Evolutionary conservation across 257 asterid species (phyloP).

Genomic region (Anisodus acutangulus): DNA sequence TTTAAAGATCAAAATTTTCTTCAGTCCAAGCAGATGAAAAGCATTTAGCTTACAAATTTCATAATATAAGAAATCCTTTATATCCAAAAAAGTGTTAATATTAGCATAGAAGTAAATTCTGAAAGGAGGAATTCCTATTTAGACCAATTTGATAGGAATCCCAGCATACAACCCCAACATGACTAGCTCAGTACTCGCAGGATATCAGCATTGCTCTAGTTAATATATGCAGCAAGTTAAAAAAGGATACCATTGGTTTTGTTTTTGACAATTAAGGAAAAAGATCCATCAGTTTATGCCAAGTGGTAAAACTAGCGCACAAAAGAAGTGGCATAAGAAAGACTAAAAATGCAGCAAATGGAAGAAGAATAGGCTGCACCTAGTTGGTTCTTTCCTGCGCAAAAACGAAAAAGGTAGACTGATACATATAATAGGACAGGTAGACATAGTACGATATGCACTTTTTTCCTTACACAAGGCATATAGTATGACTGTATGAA

Average conservation of each 20-base stretch:
- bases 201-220: conserved; percentile 1
- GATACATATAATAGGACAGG: background rate
- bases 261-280: background rate
- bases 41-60: conserved; percentile 15
- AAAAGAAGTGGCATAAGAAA: conserved; percentile 20
- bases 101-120: background rate
- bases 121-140: background rate
- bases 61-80: background rate
- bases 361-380: background rate
- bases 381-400: background rate
- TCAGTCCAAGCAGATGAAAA: background rate
- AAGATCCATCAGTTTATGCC: background rate
- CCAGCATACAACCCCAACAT: conserved; percentile 21
- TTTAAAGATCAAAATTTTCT: background rate
- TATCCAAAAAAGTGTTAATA: background rate
- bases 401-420: background rate
- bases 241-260: background rate
- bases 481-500: background rate
- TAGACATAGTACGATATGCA: background rate
- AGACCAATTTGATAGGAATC: background rate
- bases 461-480: background rate
- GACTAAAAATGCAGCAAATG: background rate
- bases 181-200: background rate
- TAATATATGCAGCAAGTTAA: conserved; percentile 4
- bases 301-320: background rate